phyloP scores from a whole-genome alignment of 73 alveolate species.

The Paramecium pentaurelia region DNA sequence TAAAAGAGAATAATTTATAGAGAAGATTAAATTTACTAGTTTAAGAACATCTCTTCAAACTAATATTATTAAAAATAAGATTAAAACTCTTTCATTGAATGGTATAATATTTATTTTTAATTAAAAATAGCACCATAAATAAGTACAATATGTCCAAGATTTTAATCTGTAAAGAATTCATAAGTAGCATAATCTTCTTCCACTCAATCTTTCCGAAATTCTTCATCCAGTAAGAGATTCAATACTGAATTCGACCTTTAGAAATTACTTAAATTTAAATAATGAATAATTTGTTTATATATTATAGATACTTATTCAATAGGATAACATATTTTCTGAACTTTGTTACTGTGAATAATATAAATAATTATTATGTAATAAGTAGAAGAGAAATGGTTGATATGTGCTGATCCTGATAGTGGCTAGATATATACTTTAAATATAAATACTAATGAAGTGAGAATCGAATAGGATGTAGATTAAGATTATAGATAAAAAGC shows the following conservation, averaged over 20 bases:
- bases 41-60: background rate
- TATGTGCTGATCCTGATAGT: constrained; percentile 33
- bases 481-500: background rate
- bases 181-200: background rate
- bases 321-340: background rate
- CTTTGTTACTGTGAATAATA: background rate
- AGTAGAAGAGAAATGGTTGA: constrained; percentile 14
- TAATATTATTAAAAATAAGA: background rate
- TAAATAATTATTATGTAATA: background rate
- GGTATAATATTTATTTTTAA: background rate
- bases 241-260: background rate
- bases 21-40: background rate
- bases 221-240: background rate
- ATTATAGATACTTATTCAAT: background rate
- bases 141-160: background rate
- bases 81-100: background rate
- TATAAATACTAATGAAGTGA: background rate
- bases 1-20: background rate
- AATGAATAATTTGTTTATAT: background rate
- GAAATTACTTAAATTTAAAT: background rate
- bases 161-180: background rate
- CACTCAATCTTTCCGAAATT: background rate
- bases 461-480: background rate
- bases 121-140: background rate
- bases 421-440: background rate